Base-by-base conservation (phyloP, 2,329 filamentous ascomycete genomes). In the Dactylellina leptospora region DNA sequence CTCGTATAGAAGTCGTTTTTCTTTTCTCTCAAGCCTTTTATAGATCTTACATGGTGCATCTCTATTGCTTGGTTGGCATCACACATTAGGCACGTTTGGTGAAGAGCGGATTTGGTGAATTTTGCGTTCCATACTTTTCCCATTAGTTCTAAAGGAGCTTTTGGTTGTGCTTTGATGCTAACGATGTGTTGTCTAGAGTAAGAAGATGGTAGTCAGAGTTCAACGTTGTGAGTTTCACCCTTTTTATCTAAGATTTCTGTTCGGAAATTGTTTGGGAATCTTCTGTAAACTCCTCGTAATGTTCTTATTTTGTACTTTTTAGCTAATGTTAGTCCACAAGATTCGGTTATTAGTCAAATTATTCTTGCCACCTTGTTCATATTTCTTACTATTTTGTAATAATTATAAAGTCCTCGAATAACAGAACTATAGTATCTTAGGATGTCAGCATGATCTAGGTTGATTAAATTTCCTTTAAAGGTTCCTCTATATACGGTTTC, bases 221-320 rank as follows among this genome's bases (percentile, higher is more conserved):
- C 28, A 6, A 33, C 28, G 5, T 33, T 33, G 28, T 33, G 28
- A 33, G 28, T 6, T 33, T 33, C 28, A 33, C 28, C 28, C 51
- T 60, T 27, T 60, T 22, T 60, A 8, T 20, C n/a, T n/a, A n/a
- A n/a, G n/a, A n/a, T n/a, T n/a, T n/a, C n/a, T n/a, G n/a, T n/a
- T n/a, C n/a, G n/a, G 28, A 53, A 53, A 23, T 53, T 36, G 4
- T 18, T 53, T 27, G 13, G 13, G 22, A 53, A 53, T 23, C 30
- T 53, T 3, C 13, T 16, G 13, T 18, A 30, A 10, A 36, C 30
- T 27, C 22, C 13, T n/a, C 48, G 16, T 18, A 53, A 10, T 18
- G 48, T 23, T 22, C 22, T 53, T 8, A 53, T 3, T 53, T 53
- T 53, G 22, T 30, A 53, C 23, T 53, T 53, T 53, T 23, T 27